Evolutionary conservation across 257 asterid species (phyloP).

Genomic region (Ligustrum vulgare): DNA sequence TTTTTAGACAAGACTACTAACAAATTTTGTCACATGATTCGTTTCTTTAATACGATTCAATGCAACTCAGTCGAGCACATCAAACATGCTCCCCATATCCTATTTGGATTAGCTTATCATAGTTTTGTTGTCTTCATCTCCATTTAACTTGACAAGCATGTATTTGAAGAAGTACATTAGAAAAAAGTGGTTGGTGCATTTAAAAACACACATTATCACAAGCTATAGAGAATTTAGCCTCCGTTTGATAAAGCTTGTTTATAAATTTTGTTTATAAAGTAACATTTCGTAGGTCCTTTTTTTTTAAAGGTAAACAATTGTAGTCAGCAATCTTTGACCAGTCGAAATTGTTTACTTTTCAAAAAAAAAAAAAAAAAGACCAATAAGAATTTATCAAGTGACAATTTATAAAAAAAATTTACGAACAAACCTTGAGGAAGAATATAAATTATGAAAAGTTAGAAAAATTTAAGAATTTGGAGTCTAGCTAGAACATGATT

Average conservation of each 20-base stretch:
- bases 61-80: background rate
- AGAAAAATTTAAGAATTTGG: too few species aligned
- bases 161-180: background rate
- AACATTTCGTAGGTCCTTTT: too few species aligned
- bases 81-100: background rate
- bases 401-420: too few species aligned
- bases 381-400: too few species aligned
- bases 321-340: too few species aligned
- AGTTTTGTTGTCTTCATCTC: background rate
- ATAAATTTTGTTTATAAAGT: too few species aligned
- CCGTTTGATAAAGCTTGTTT: too few species aligned
- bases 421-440: background rate
- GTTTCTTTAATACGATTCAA: background rate
- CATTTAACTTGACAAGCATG: slow-evolving; percentile 6
- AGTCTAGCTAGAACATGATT: too few species aligned
- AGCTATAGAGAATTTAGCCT: background rate
- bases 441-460: background rate
- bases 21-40: background rate
- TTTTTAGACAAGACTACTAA: background rate
- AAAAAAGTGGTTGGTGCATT: background rate
- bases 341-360: too few species aligned
- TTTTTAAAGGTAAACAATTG: too few species aligned
- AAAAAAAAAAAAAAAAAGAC: too few species aligned
- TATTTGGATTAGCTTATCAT: background rate
- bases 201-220: background rate